Base-by-base conservation (phyloP, 768 basidiomycete genomes). In the Mycena rosella region DNA sequence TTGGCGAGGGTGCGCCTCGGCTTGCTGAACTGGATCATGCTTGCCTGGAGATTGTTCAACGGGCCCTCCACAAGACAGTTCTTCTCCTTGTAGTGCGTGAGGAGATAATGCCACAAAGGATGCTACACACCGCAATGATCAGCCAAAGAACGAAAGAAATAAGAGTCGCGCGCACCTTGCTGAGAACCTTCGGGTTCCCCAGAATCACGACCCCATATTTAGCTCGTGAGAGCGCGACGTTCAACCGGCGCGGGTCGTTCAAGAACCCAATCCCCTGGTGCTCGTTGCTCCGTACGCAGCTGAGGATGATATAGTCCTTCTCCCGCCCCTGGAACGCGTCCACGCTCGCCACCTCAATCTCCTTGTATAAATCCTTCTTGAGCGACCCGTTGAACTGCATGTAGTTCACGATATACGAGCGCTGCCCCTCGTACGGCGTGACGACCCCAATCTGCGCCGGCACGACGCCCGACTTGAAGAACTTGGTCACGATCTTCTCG, bases 331-430 rank as follows among this genome's bases (percentile, higher is more conserved):
- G 98, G 88, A 99, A 99, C 7, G 98, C 98, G 77, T 99, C 98
- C 60, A 99, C 98, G 70, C 94, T 96, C 6, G 98, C 98, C 53
- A 99, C 98, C 77, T 99, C 98, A 44, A 99, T 96, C 75, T 99
- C 98, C 84, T 99, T 99, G 84, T 99, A 99, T 20, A 99, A 80
- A 72, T 99, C 98, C 83, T 99, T 99, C 90, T 98, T 98, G 68
- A 99, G 85, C 29, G 96, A 92, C n/a, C 98, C 98, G 76, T 98
- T 98, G 85, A 98, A 95, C 83, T 99, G 98, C 98, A 99, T 99
- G 79, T 97, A 99, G 79, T 95, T 97, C 78, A 97, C 96, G 76
- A 99, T 93, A 78, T 98, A 99, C 1, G 96, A 98, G 20, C 98
- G 90, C 75, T 99, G 98, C 27, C 98, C 98, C 78, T 99, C 98